A percentile compares a stretch with the other conserved stretches of the same genome.
These are phyloP conservation scores for Colletotrichum musae DNA, from an alignment of 2,329 filamentous ascomycete species.

Conservation along the genomic window DNA sequence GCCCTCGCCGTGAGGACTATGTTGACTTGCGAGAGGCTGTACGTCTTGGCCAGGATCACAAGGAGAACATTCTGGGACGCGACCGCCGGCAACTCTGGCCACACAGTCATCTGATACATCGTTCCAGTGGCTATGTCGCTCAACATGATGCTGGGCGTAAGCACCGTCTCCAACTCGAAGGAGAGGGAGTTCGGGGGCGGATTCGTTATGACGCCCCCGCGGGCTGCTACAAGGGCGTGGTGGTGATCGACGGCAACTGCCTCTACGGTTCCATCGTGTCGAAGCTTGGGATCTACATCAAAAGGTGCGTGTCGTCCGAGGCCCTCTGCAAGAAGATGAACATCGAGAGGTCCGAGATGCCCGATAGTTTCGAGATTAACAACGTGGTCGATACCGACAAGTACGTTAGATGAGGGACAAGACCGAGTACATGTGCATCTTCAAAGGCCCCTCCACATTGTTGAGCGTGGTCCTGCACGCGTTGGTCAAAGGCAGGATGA, in stretches of 20 bases:
- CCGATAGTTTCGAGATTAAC: not conserved
- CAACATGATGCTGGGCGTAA: not conserved
- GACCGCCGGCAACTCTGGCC: not conserved
- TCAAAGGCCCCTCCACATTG: too few relatives aligned
- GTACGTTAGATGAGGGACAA: not conserved
- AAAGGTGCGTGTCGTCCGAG: not conserved
- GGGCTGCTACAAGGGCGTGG: not conserved
- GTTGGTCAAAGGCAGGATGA: too few relatives aligned
- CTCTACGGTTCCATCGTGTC: not conserved
- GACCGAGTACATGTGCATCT: too few relatives aligned
- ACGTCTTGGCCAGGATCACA: not conserved
- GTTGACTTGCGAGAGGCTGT: not conserved
- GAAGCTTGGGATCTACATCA: not conserved
- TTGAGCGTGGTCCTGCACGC: too few relatives aligned
- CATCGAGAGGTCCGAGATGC: not conserved
- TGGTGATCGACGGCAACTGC: conserved; percentile 1
- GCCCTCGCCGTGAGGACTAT: not conserved
- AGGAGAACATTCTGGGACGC: not conserved
- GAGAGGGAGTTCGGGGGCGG: not conserved
- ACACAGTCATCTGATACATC: not conserved
- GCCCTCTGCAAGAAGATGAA: not conserved
- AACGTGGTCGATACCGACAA: not conserved
- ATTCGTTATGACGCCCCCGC: not conserved
- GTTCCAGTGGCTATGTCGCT: not conserved
- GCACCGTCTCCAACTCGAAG: not conserved